Percentiles rank a stretch among this genome's conserved stretches.
phyloP scores from a whole-genome alignment of 768 basidiomycete genomes.

The Kwoniella sp. region DNA sequence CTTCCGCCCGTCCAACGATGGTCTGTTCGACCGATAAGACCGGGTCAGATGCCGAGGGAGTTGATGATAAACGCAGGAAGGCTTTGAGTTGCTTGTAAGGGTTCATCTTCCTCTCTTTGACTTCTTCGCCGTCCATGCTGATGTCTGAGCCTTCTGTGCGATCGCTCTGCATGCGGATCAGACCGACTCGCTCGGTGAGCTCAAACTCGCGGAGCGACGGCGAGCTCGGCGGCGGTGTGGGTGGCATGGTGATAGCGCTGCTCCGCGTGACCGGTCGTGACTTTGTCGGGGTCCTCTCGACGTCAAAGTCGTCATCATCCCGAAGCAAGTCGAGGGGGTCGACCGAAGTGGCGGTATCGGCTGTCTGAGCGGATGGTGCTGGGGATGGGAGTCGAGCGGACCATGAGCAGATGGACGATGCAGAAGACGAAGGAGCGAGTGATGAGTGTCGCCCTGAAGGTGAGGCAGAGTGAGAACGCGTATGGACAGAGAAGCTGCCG shows the following conservation, averaged over 20 bases:
- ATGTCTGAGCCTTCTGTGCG: slow-evolving; percentile 3
- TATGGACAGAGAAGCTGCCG: not conserved
- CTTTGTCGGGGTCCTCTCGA: slow-evolving; percentile 40
- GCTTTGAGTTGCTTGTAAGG: slow-evolving; percentile 47
- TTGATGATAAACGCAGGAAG: slow-evolving; percentile 37
- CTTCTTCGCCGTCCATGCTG: slow-evolving; percentile 2
- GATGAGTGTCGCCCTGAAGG: slow-evolving; percentile 21
- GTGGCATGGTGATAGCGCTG: slow-evolving; percentile 14
- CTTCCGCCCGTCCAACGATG: slow-evolving; percentile 45
- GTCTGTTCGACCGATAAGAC: slow-evolving; percentile 13
- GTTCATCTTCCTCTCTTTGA: slow-evolving; percentile 21
- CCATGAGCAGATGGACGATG: slow-evolving; percentile 17
- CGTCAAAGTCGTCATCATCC: slow-evolving; percentile 23
- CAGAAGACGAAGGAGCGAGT: slow-evolving; percentile 24
- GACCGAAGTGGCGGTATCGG: slow-evolving; percentile 21
- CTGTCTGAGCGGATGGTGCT: slow-evolving; percentile 27
- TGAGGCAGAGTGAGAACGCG: not conserved
- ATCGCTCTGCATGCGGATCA: slow-evolving; percentile 30
- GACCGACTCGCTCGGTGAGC: slow-evolving; percentile 26
- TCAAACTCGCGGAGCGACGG: slow-evolving; percentile 18
- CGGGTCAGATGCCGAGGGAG: slow-evolving; percentile 4
- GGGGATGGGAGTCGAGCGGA: slow-evolving; percentile 24
- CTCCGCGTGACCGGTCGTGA: slow-evolving; percentile 8
- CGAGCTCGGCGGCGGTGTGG: slow-evolving; percentile 37
- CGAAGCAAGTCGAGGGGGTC: slow-evolving; percentile 21